phyloP scores from a whole-genome alignment of 2,329 filamentous ascomycete species.

The Phialocephala subalpina region DNA sequence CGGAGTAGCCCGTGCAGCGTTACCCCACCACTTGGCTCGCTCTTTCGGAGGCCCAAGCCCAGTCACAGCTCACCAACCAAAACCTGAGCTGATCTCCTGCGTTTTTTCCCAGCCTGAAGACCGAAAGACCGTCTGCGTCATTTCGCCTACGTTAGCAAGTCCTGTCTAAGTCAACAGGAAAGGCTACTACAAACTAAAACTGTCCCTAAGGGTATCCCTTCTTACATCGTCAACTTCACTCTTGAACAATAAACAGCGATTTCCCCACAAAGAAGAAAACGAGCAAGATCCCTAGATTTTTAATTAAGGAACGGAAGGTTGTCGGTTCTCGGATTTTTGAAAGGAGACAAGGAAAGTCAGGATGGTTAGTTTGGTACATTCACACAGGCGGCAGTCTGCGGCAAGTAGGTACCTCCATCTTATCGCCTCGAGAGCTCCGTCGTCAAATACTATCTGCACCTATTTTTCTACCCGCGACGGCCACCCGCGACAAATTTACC shows the following conservation, averaged over 20 bases:
- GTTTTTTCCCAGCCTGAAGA: neutral
- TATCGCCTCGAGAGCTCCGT: conserved; percentile 11
- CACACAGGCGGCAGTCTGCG: conserved; percentile 54
- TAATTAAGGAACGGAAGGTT: too few relatives aligned
- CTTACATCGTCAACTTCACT: neutral
- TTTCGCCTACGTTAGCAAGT: neutral
- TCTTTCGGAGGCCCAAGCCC: neutral
- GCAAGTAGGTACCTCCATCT: conserved; percentile 46
- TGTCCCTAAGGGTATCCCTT: neutral
- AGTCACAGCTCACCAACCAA: conserved; percentile 5
- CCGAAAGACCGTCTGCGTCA: conserved; percentile 6
- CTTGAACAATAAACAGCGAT: neutral
- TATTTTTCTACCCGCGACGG: too few relatives aligned
- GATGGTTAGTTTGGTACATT: conserved; percentile 51
- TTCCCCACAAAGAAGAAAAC: neutral
- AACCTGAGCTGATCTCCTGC: conserved; percentile 12
- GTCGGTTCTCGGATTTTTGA: too few relatives aligned
- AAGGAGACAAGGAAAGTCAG: conserved; percentile 9
- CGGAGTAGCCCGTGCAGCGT: neutral
- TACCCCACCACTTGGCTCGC: neutral
- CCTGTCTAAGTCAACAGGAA: neutral
- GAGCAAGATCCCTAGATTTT: neutral
- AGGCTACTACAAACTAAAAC: neutral
- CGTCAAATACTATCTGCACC: neutral
- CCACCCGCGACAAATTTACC: too few relatives aligned